Percentiles rank a stretch among this genome's conserved stretches.
Conservation (phyloP, 1,284 basidiomycete genomes). For the Schizophyllum amplum region DNA sequence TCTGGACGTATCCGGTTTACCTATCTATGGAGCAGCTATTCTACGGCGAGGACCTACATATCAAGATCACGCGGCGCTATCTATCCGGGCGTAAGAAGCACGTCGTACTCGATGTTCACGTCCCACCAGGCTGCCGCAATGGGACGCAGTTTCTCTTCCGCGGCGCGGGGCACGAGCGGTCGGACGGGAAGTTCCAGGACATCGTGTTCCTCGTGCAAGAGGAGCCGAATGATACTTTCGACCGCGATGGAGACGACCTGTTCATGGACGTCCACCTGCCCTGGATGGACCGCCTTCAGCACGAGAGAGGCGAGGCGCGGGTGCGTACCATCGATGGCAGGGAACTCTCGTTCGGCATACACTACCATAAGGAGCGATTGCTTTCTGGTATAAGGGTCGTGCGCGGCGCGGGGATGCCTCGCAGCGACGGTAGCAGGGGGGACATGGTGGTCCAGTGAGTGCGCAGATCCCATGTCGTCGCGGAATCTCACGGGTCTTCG, state of each 20-base stretch:
- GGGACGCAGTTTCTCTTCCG: conserved; percentile 89
- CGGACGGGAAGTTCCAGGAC: conserved; percentile 69
- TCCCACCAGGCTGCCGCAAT: conserved; percentile 81
- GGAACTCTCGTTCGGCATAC: not conserved
- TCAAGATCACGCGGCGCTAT: conserved; percentile 79
- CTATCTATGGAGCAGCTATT: conserved; percentile 90
- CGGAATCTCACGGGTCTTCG: not conserved
- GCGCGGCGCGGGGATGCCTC: not conserved
- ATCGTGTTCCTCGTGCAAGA: conserved; percentile 90
- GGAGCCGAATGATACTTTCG: conserved; percentile 74
- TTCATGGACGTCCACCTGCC: conserved; percentile 55
- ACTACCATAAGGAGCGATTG: not conserved
- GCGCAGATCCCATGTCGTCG: not conserved
- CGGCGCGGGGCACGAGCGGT: conserved; percentile 66
- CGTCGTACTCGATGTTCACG: conserved; percentile 85
- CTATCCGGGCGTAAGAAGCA: conserved; percentile 75
- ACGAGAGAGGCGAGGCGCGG: not conserved
- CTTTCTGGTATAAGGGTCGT: not conserved
- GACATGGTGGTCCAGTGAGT: not conserved
- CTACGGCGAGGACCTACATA: conserved; percentile 79
- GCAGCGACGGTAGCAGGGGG: not conserved
- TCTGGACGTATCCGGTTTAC: conserved; percentile 66
- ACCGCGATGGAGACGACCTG: conserved; percentile 78
- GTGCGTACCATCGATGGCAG: not conserved
- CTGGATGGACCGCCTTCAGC: conserved; percentile 73